Evolutionary conservation across 768 basidiomycete genomes (phyloP).

Genomic region (Vishniacozyma victoriae): DNA sequence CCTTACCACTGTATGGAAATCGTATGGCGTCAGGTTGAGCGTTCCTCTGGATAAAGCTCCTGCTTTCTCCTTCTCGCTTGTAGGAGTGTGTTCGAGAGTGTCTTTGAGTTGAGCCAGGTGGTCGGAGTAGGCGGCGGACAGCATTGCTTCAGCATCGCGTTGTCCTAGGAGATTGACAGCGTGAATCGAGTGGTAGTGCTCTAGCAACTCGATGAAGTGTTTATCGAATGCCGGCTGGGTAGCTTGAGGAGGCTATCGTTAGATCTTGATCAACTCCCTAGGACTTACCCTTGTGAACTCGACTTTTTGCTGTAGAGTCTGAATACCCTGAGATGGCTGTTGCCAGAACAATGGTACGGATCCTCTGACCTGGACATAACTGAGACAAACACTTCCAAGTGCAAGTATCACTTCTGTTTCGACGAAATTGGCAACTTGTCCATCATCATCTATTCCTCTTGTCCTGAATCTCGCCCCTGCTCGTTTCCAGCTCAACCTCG

Average conservation of each 20-base stretch:
- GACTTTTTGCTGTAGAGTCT: slow-evolving; percentile 88
- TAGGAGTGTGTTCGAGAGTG: slow-evolving; percentile 15
- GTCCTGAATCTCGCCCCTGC: slow-evolving; percentile 97
- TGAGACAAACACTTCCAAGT: slow-evolving; percentile 78
- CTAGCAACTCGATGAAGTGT: slow-evolving; percentile 78
- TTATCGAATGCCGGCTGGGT: slow-evolving; percentile 96
- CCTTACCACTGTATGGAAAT: slow-evolving; percentile 82
- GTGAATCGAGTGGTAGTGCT: slow-evolving; percentile 78
- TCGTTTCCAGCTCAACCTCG: slow-evolving; percentile 84
- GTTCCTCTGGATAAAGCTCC: slow-evolving; percentile 30
- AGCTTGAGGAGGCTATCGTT: slow-evolving; percentile 63
- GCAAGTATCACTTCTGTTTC: slow-evolving; percentile 93
- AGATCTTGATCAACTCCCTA: neutral
- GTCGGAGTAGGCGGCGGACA: slow-evolving; percentile 74
- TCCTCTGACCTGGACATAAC: slow-evolving; percentile 89
- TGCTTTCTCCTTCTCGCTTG: slow-evolving; percentile 37
- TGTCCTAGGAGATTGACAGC: slow-evolving; percentile 85
- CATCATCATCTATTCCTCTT: slow-evolving; percentile 87
- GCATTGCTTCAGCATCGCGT: slow-evolving; percentile 82
- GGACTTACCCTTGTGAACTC: slow-evolving; percentile 57
- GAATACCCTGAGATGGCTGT: slow-evolving; percentile 71
- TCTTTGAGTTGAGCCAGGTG: slow-evolving; percentile 54
- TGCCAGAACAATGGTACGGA: slow-evolving; percentile 99
- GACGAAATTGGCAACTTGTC: slow-evolving; percentile 91
- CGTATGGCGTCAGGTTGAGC: slow-evolving; percentile 67